Evolutionary conservation across 1,284 basidiomycete species (phyloP).

Genomic region (Pyrrhoderma noxium): DNA sequence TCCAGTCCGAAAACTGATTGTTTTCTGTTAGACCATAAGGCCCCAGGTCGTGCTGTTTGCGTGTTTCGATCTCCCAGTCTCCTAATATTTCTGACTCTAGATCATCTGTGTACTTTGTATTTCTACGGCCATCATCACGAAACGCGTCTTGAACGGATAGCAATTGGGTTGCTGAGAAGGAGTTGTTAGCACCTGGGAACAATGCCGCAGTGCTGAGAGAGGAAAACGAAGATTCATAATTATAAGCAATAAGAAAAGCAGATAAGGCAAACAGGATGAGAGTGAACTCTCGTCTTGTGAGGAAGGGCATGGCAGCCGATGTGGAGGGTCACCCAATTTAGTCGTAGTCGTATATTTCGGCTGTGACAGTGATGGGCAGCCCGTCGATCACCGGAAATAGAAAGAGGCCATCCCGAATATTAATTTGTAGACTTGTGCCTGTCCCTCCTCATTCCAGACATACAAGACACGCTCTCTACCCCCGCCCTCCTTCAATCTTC

Average conservation of each 20-base stretch:
- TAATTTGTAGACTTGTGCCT: background rate
- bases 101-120: constrained; percentile 40
- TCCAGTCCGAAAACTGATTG: constrained; percentile 34
- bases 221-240: constrained; percentile 50
- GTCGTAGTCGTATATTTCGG: no score
- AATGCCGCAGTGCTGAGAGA: constrained; percentile 21
- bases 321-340: no score
- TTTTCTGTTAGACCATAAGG: constrained; percentile 44
- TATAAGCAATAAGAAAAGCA: constrained; percentile 58
- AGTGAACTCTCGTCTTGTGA: constrained; percentile 54
- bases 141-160: constrained; percentile 32
- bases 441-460: background rate
- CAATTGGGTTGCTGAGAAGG: constrained; percentile 34
- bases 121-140: constrained; percentile 41
- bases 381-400: background rate
- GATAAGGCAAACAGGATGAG: constrained; percentile 53
- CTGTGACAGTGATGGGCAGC: no score
- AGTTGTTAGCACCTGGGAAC: no score
- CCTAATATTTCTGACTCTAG: constrained; percentile 59
- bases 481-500: background rate
- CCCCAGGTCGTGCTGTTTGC: constrained; percentile 22
- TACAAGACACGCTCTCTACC: background rate
- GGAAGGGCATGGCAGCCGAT: background rate
- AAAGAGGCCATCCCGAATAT: background rate
- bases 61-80: constrained; percentile 45